Evolutionary conservation across 345 rosid species (phyloP), one percentile per base, ranked within the genome.

Genomic region (Populus simonii): DNA sequence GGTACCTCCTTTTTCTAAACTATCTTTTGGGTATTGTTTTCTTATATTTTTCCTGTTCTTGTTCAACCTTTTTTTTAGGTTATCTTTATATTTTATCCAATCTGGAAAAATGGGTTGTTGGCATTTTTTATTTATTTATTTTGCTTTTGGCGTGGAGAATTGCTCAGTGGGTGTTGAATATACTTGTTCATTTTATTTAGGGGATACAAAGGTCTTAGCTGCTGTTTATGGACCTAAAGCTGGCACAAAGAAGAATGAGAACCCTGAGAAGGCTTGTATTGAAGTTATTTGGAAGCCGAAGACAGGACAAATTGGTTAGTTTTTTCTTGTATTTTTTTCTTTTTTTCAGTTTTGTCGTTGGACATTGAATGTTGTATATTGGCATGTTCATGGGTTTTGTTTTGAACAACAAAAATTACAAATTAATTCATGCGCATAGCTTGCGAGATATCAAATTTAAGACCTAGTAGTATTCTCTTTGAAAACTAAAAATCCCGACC

Each of bases 221-320:
- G 94, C 97, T 36, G 93, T 93, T 79, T 96, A 92, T 78, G 99
- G 99, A 33, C 99, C 98, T 29, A 93, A 90, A 86, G 90, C 92
- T 63, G 99, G 97, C 80, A 89, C 94, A 4, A 92, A 88, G 89
- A 93, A 89, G 90, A 91, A 90, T 57, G 99, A 96, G 74, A 89
- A 91, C 74, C 97, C 98, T 20, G 98, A 93, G 85, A 93, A 89
- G 84, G 94, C 97, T 76, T 92, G 92, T 66, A 76, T 93, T 84
- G 99, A 92, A 87, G 96, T 96, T 70, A 82, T 93, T 59, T 96
- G 98, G 98, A 93, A 96, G 82, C 99, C 98, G 75, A 91, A 89
- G 88, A 79, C 98, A 1, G 96, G 97, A 36, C 97, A 92, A 79
- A 92, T 87, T 82, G 98, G 96, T 92, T 65, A 36, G 83, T 43